A percentile compares a stretch with the other conserved stretches of the same genome.
Evolutionary conservation across 164 flowering plant genomes (phyloP).

Genomic region (Tinospora cordifolia): DNA sequence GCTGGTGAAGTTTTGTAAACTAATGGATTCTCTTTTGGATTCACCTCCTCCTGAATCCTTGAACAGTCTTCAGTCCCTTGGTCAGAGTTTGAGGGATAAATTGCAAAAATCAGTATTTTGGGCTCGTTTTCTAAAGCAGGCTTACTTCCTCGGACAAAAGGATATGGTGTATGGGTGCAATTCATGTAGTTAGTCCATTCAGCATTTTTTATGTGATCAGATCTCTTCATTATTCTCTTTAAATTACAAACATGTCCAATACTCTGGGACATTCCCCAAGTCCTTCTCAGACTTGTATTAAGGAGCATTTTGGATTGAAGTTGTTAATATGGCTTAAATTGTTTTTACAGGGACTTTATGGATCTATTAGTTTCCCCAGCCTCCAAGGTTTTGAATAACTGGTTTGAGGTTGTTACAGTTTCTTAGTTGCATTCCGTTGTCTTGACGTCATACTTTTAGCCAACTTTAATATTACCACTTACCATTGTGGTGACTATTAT

Average conservation of each 20-base stretch:
- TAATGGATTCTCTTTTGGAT: conserved; percentile 84
- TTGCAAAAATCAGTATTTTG: conserved; percentile 62
- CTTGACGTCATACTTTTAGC: background rate
- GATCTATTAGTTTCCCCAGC: conserved; percentile 92
- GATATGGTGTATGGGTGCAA: conserved; percentile 64
- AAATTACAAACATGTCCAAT: background rate
- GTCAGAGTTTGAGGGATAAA: conserved; percentile 43
- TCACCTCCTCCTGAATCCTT: conserved; percentile 75
- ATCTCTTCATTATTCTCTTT: background rate
- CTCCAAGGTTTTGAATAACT: conserved; percentile 87
- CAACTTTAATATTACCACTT: background rate
- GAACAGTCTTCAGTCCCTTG: conserved; percentile 35
- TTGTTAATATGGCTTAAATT: conserved; percentile 10
- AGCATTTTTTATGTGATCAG: background rate
- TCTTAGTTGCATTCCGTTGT: conserved; percentile 10
- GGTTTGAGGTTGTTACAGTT: conserved; percentile 78
- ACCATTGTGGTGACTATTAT: background rate
- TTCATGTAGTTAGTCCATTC: background rate
- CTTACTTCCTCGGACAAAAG: conserved; percentile 57
- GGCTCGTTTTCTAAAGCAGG: conserved; percentile 50
- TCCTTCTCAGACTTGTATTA: background rate
- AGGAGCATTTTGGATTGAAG: background rate
- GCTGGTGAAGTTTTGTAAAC: conserved; percentile 63
- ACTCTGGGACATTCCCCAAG: background rate
- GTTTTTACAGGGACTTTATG: conserved; percentile 72